Evolutionary conservation across 208 protist species (phyloP).

Genomic region (Herpetomonas tarakana): DNA sequence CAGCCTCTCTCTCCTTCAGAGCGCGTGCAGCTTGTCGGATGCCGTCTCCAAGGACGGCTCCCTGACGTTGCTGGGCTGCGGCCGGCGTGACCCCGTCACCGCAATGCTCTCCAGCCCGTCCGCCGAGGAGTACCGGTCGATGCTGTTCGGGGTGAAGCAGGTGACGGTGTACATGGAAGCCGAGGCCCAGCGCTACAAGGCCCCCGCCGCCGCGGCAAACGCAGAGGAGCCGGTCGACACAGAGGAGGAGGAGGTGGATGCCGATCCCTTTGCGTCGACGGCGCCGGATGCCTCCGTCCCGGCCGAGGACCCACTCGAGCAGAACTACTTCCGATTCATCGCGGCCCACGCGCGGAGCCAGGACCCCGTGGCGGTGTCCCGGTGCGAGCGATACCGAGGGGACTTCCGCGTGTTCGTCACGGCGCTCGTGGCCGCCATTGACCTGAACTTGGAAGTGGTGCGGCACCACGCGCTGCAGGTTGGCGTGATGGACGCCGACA

Average conservation of each 20-base stretch:
- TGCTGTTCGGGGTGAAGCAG: conserved; percentile 71
- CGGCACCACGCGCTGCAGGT: conserved; percentile 31
- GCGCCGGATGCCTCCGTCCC: not conserved
- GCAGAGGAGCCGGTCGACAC: not conserved
- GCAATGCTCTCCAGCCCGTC: conserved; percentile 44
- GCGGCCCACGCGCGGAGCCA: not conserved
- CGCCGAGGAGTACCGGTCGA: conserved; percentile 49
- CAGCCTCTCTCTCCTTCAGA: conserved; percentile 1
- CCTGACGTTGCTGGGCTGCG: conserved; percentile 57
- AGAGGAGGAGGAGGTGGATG: not conserved
- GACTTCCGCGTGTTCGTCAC: conserved; percentile 10
- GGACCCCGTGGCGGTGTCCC: not conserved
- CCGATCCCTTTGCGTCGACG: not conserved
- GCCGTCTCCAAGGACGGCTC: conserved; percentile 23
- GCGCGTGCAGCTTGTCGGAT: conserved; percentile 39
- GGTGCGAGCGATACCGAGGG: not conserved
- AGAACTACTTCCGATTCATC: not conserved
- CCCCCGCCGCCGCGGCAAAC: not conserved
- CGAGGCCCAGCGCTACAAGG: conserved; percentile 23
- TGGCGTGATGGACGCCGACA: conserved; percentile 35
- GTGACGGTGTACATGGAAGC: conserved; percentile 54
- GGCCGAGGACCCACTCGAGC: not conserved
- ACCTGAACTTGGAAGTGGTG: conserved; percentile 25
- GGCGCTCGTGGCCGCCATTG: not conserved
- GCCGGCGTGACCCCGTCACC: conserved; percentile 31